Evolutionary conservation across 805 yeast species (phyloP), one percentile per base, ranked within the genome.

Genomic region (Nematodospora valgi): DNA sequence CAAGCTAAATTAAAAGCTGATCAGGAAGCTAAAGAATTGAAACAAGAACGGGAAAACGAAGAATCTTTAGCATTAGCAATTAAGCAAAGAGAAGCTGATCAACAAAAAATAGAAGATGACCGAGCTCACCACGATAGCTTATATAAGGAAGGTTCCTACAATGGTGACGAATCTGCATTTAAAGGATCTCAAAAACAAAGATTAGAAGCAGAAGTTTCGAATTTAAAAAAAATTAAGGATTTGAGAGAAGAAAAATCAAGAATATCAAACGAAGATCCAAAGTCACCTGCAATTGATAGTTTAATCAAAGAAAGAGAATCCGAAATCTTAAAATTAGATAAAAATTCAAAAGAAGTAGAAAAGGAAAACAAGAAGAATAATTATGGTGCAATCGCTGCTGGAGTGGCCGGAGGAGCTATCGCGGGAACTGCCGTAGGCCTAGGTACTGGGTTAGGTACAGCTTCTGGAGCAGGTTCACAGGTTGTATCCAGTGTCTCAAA

Each of bases 121-220:
- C 66, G 61, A 39, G 56, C 52, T 18, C 65, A 52, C 18, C 54
- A 55, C 43, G 41, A 58, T 41, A 49, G 39, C 36, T 51, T 62
- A 34, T 59, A 48, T n/a, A n/a, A n/a, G n/a, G n/a, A n/a, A n/a
- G n/a, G n/a, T n/a, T n/a, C n/a, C n/a, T n/a, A n/a, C n/a, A n/a
- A n/a, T 39, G 50, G 52, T 34, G 44, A 55, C 29, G 51, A 53
- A 38, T 50, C 60, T 40, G 60, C 57, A 32, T 52, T 57, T 32
- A 68, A 61, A 44, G 70, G 63, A 45, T 56, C 59, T 35, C 66
- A 67, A 47, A 57, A 54, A 46, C 43, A 48, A 30, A 58, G 64
- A 41, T 53, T 65, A 42, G 47, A 57, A 46, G 70, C 57, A 30
- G 73, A 62, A 48, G 60, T 58, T 37, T 61, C 53, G 18, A 61